Percentiles rank a stretch among this genome's conserved stretches.
phyloP scores from a whole-genome alignment of 225 moss, liverwort and hornwort genomes.

The Bryoerythrophyllum caledonicum region DNA sequence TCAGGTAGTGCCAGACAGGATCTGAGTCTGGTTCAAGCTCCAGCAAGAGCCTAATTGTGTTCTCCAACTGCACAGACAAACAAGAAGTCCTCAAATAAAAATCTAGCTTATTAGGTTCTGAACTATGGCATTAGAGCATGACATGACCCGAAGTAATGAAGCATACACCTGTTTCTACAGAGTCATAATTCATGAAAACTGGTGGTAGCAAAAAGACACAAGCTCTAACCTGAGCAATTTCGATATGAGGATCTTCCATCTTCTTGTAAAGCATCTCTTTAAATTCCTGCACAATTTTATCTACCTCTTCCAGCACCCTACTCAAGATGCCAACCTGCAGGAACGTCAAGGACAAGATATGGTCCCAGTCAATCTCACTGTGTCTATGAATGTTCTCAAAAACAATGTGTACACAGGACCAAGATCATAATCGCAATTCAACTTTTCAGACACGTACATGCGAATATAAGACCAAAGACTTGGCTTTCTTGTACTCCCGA shows the following conservation, averaged over 20 bases:
- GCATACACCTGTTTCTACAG: constrained; percentile 1
- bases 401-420: constrained; percentile 1
- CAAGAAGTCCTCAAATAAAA: constrained; percentile 3
- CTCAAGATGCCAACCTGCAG: constrained; percentile 85
- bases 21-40: constrained; percentile 98
- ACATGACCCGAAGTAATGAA: constrained; percentile 16
- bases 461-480: constrained; percentile 86
- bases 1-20: constrained; percentile 98
- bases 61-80: constrained; percentile 67
- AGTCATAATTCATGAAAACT: constrained; percentile 8
- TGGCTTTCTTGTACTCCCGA: constrained; percentile 98
- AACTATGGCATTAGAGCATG: constrained; percentile 8
- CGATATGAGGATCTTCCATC: constrained; percentile 98
- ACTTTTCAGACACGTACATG: constrained; percentile 53
- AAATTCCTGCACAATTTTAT: constrained; percentile 94
- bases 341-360: constrained; percentile 26
- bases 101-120: background rate
- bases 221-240: constrained; percentile 65
- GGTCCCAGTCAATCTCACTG: constrained; percentile 12
- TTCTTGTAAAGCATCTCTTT: constrained; percentile 89
- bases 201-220: constrained; percentile 15
- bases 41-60: constrained; percentile 83
- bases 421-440: constrained; percentile 16
- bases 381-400: constrained; percentile 14
- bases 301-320: constrained; percentile 95